Conservation (phyloP, 169 alveolate genomes). For the Plasmodium vinckei region DNA sequence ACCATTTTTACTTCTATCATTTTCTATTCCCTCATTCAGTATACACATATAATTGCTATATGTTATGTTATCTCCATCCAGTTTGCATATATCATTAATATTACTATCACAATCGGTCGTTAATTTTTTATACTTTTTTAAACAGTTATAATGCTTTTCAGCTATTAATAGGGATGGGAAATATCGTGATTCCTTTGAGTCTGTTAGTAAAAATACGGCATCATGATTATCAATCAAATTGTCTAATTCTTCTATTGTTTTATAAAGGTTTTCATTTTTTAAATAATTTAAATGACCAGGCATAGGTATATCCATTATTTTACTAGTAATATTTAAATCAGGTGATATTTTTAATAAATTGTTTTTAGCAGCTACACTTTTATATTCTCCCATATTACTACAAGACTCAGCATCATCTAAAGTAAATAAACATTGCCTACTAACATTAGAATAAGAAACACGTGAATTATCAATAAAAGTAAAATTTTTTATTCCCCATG, state of each 20-base stretch:
- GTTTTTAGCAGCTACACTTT: conserved; percentile 80
- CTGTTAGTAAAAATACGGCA: conserved; percentile 82
- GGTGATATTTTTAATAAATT: conserved; percentile 79
- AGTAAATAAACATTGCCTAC: conserved; percentile 81
- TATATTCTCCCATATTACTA: conserved; percentile 42
- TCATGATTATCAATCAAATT: conserved; percentile 75
- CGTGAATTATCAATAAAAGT: conserved; percentile 78
- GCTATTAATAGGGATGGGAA: conserved; percentile 82
- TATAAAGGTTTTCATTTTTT: conserved; percentile 31
- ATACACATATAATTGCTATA: not conserved
- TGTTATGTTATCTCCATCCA: not conserved
- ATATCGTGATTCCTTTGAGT: conserved; percentile 86
- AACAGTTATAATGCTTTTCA: conserved; percentile 38
- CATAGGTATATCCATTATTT: conserved; percentile 82
- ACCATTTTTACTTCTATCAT: too few species aligned
- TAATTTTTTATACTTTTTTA: conserved; percentile 1
- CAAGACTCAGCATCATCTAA: conserved; percentile 28
- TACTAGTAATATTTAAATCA: conserved; percentile 71
- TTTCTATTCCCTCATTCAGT: not conserved
- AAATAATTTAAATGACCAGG: conserved; percentile 79
- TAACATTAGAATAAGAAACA: conserved; percentile 77
- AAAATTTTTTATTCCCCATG: conserved; percentile 83
- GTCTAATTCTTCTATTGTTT: conserved; percentile 33
- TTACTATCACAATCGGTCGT: not conserved
- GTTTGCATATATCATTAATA: too few species aligned